phyloP scores from a whole-genome alignment of 768 basidiomycete species.

The Mycena pura region DNA sequence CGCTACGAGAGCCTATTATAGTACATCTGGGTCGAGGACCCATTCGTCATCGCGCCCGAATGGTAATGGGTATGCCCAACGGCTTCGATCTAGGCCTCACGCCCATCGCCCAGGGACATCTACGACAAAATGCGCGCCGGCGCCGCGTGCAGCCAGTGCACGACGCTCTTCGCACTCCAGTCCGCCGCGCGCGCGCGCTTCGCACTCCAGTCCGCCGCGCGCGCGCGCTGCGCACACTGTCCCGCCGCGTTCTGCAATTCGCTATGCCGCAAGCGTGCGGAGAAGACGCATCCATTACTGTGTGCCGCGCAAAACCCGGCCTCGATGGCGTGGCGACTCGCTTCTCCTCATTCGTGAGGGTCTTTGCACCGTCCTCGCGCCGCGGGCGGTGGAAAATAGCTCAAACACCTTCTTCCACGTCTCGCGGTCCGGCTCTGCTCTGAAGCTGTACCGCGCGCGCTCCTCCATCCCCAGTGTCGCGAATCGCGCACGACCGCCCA shows the following conservation, averaged over 20 bases:
- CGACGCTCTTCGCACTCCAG: conserved; percentile 59
- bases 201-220: conserved; percentile 44
- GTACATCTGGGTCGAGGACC: conserved; percentile 91
- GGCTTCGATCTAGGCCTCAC: conserved; percentile 24
- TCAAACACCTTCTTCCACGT: too few species aligned
- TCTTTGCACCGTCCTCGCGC: conserved; percentile 75
- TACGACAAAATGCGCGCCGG: conserved; percentile 69
- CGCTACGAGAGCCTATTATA: too few species aligned
- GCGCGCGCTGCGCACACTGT: conserved; percentile 57
- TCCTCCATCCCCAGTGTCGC: too few species aligned
- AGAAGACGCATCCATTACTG: conserved; percentile 69
- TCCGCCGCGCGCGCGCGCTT: too few species aligned
- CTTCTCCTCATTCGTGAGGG: conserved; percentile 71
- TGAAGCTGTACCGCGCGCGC: too few species aligned
- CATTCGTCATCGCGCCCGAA: conserved; percentile 79
- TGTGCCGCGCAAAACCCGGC: conserved; percentile 81
- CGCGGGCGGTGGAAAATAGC: conserved; percentile 63
- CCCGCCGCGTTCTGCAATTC: conserved; percentile 80
- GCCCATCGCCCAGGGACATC: conserved; percentile 84
- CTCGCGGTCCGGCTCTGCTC: too few species aligned
- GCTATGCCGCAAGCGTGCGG: conserved; percentile 73
- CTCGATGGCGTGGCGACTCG: conserved; percentile 61
- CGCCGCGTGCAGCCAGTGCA: conserved; percentile 75
- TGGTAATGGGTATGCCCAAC: too few species aligned
- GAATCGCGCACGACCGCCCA: too few species aligned